phyloP scores from a whole-genome alignment of 768 basidiomycete species.

The Tylopilus sp. region DNA sequence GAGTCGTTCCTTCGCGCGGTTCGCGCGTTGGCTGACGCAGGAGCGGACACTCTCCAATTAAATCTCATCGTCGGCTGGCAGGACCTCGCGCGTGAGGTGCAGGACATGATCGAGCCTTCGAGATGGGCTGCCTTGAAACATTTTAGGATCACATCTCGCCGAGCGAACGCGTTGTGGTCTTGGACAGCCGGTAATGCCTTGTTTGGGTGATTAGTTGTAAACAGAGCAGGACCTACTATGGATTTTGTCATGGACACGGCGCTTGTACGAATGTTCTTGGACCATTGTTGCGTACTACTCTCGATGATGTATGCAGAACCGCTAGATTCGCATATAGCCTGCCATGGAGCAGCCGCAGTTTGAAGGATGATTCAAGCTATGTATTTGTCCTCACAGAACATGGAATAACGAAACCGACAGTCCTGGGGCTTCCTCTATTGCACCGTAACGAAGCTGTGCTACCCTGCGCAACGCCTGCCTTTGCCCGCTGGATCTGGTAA shows the following conservation, averaged over 20 bases:
- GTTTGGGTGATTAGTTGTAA: neutral
- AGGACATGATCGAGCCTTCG: slow-evolving; percentile 20
- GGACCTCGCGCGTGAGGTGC: slow-evolving; percentile 16
- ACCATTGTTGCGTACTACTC: neutral
- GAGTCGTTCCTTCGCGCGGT: slow-evolving; percentile 16
- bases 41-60: slow-evolving; percentile 8
- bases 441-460: no score
- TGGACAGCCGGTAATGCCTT: slow-evolving; percentile 13
- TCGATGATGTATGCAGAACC: neutral
- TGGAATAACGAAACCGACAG: no score
- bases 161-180: slow-evolving; percentile 9
- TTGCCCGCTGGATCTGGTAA: no score
- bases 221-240: neutral
- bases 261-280: neutral
- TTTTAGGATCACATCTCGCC: slow-evolving; percentile 15
- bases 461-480: no score
- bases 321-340: neutral
- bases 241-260: neutral
- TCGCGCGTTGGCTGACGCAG: slow-evolving; percentile 13
- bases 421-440: no score
- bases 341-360: no score
- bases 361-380: no score
- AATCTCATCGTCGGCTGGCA: slow-evolving; percentile 18
- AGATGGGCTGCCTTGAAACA: slow-evolving; percentile 14
- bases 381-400: no score